Evolutionary conservation across 2,329 filamentous ascomycete genomes (phyloP).

Genomic region (Pseudopithomyces chartarum): DNA sequence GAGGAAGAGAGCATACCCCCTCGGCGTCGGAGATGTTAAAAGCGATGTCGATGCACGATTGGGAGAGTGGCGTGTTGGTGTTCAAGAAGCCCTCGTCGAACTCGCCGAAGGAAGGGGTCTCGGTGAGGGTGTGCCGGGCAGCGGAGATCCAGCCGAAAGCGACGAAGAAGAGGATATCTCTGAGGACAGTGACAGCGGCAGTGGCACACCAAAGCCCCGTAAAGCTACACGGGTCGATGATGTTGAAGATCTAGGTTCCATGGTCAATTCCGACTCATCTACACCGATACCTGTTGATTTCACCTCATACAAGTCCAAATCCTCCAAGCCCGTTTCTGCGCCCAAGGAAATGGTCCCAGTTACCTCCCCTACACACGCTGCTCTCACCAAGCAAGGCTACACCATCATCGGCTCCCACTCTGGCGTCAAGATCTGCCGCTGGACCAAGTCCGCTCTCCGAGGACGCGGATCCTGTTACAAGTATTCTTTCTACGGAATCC

Average conservation of each 20-base stretch:
- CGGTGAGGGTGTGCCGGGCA: conserved; percentile 74
- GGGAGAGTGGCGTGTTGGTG: conserved; percentile 76
- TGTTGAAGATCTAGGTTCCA: conserved; percentile 79
- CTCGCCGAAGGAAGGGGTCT: conserved; percentile 58
- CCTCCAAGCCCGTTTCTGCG: conserved; percentile 53
- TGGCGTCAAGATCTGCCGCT: conserved; percentile 96
- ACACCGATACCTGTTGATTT: conserved; percentile 80
- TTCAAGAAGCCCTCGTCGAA: conserved; percentile 72
- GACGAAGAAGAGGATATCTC: conserved; percentile 69
- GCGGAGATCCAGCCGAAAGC: conserved; percentile 83
- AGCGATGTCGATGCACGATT: conserved; percentile 70
- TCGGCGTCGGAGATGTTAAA: conserved; percentile 87
- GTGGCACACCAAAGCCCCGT: conserved; percentile 22
- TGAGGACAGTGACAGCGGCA: conserved; percentile 47
- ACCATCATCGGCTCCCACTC: conserved; percentile 94
- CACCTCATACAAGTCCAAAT: conserved; percentile 68
- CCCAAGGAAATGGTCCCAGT: conserved; percentile 93
- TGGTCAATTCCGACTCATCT: conserved; percentile 53
- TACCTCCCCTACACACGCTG: conserved; percentile 82
- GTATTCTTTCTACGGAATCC: conserved; percentile 95
- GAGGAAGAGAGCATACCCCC: conserved; percentile 82
- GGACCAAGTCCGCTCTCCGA: conserved; percentile 95
- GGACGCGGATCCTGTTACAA: conserved; percentile 97
- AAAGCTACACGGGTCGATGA: conserved; percentile 65
- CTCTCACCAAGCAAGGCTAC: conserved; percentile 95